These are phyloP conservation scores for Wallacemonas sp. DNA, from an alignment of 208 protist genomes.

Conservation along the genomic window DNA sequence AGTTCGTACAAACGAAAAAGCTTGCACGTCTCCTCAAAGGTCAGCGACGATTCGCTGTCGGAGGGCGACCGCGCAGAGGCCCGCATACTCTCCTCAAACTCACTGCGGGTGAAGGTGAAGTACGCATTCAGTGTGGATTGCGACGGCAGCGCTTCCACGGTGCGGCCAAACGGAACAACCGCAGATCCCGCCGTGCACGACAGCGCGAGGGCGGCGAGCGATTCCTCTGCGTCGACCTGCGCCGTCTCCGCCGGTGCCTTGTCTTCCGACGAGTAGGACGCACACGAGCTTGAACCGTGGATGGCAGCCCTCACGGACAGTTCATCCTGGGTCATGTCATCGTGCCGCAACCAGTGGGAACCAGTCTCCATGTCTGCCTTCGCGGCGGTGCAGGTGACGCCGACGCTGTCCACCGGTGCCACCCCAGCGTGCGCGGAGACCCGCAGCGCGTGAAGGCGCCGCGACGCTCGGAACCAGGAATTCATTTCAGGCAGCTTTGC, in stretches of 20 bases:
- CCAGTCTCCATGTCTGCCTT: no score
- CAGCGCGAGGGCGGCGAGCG: background rate
- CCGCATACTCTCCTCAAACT: conserved; percentile 33
- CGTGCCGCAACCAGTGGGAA: background rate
- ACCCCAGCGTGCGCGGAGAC: no score
- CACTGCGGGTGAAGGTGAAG: conserved; percentile 47
- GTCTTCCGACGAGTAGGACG: no score
- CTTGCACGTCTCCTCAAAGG: conserved; percentile 30
- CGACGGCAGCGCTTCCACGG: background rate
- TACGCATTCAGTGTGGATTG: conserved; percentile 9
- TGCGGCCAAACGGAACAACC: background rate
- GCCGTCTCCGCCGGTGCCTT: no score
- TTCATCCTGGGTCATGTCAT: background rate
- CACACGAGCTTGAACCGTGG: no score
- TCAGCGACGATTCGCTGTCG: conserved; percentile 13
- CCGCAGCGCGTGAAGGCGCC: background rate
- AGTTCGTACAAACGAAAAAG: conserved; percentile 48
- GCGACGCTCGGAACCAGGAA: conserved; percentile 23
- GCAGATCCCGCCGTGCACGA: background rate
- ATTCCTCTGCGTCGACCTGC: background rate
- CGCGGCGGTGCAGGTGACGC: no score
- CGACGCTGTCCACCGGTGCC: no score
- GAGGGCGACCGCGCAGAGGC: background rate
- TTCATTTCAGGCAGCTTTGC: conserved; percentile 8
- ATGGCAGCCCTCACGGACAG: background rate